A percentile compares a stretch with the other conserved stretches of the same genome.
These are phyloP conservation scores for Rhododendron vialii DNA, from an alignment of 148 eudicot genomes.

Conservation along the genomic window DNA sequence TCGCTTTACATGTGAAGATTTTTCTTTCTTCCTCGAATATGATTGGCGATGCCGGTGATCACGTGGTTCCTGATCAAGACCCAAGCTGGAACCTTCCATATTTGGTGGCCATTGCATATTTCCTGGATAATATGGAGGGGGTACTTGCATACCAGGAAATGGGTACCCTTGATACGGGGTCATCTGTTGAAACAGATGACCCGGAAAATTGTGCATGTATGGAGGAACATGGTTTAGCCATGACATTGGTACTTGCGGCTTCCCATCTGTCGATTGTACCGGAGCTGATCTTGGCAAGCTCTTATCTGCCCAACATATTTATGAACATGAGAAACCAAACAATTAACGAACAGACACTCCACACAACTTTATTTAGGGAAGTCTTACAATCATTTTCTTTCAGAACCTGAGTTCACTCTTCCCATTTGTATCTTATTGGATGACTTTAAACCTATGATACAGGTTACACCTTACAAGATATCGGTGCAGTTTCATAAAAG, in stretches of 20 bases:
- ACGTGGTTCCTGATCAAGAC: constrained; percentile 34
- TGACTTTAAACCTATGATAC: neutral
- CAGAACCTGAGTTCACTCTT: neutral
- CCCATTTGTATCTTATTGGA: neutral
- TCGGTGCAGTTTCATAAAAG: neutral
- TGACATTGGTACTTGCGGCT: constrained; percentile 44
- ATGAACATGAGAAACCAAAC: neutral
- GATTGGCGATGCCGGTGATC: constrained; percentile 32
- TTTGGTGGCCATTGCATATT: constrained; percentile 63
- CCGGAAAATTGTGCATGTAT: constrained; percentile 55
- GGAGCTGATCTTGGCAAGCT: constrained; percentile 26
- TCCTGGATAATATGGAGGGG: constrained; percentile 51
- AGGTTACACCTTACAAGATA: neutral
- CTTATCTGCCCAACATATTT: constrained; percentile 28
- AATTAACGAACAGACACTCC: neutral
- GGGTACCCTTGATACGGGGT: constrained; percentile 65
- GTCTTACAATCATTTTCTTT: neutral
- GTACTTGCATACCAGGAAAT: constrained; percentile 53
- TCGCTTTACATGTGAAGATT: constrained; percentile 29
- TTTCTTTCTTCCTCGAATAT: constrained; percentile 47
- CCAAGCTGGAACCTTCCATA: constrained; percentile 31
- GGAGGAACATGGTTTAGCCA: constrained; percentile 56
- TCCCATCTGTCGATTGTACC: constrained; percentile 35
- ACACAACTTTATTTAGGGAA: neutral
- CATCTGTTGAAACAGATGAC: constrained; percentile 54